Evolutionary conservation across 2,329 filamentous ascomycete species (phyloP).

Genomic region (Fusarium penzigii): DNA sequence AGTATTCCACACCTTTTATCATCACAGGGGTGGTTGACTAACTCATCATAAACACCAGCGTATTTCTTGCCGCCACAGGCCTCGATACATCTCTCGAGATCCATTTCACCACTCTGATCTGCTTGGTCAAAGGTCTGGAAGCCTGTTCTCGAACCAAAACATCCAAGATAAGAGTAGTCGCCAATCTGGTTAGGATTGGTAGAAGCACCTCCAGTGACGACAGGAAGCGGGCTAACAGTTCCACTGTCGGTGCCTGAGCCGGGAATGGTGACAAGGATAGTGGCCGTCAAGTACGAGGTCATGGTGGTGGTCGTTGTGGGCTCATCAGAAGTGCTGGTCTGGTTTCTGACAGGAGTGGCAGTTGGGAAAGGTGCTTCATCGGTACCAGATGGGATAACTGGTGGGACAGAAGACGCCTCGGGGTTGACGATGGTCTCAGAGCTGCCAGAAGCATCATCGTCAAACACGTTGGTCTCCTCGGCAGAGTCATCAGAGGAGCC

Average conservation of each 20-base stretch:
- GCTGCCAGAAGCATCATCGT: neutral
- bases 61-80: constrained; percentile 39
- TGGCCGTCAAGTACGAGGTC: constrained; percentile 20
- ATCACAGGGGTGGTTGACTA: neutral
- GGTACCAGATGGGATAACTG: neutral
- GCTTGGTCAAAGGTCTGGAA: constrained; percentile 38
- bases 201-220: constrained; percentile 12
- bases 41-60: constrained; percentile 39
- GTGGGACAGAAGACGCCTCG: neutral
- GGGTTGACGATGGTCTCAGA: neutral
- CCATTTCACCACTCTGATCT: constrained; percentile 38
- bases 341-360: neutral
- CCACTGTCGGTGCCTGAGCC: constrained; percentile 12
- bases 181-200: constrained; percentile 36
- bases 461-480: neutral
- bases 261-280: constrained; percentile 28
- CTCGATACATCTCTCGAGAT: constrained; percentile 40
- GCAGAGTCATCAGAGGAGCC: neutral
- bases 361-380: neutral
- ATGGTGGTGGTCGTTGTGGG: constrained; percentile 31
- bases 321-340: constrained; percentile 6
- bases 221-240: constrained; percentile 14
- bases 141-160: constrained; percentile 41
- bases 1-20: neutral
- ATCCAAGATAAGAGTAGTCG: constrained; percentile 40